Evolutionary conservation across 2,329 filamentous ascomycete genomes (phyloP).

Genomic region (Annulohypoxylon truncatum): DNA sequence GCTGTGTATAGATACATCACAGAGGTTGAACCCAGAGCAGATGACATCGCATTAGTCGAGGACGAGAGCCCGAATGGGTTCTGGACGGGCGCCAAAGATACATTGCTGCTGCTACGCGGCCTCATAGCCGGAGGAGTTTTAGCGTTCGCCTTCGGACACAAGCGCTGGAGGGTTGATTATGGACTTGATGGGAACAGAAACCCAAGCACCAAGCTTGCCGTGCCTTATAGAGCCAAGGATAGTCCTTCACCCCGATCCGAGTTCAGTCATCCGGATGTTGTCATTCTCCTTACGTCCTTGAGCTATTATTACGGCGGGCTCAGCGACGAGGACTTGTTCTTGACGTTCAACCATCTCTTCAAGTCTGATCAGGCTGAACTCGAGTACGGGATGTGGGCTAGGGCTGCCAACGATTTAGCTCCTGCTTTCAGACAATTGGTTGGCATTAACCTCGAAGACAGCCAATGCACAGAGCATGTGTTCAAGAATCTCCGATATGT

Average conservation of each 20-base stretch:
- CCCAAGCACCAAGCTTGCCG: slow-evolving; percentile 61
- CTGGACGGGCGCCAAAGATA: slow-evolving; percentile 51
- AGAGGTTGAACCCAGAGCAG: slow-evolving; percentile 43
- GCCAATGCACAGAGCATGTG: slow-evolving; percentile 59
- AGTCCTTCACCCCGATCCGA: slow-evolving; percentile 66
- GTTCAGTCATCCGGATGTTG: slow-evolving; percentile 71
- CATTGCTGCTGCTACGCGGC: slow-evolving; percentile 63
- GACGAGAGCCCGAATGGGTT: slow-evolving; percentile 45
- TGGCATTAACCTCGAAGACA: slow-evolving; percentile 70
- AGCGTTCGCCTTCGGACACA: slow-evolving; percentile 63
- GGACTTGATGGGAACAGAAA: slow-evolving; percentile 61
- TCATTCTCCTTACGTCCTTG: slow-evolving; percentile 66
- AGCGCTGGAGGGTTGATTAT: slow-evolving; percentile 75
- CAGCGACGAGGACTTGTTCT: slow-evolving; percentile 59
- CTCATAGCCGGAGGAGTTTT: slow-evolving; percentile 68
- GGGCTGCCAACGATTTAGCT: slow-evolving; percentile 50
- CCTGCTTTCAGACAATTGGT: slow-evolving; percentile 54
- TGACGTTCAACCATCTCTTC: slow-evolving; percentile 59
- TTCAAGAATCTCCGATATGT: slow-evolving; percentile 65
- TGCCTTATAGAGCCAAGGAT: slow-evolving; percentile 71
- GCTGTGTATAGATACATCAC: slow-evolving; percentile 60
- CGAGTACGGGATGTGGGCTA: slow-evolving; percentile 65
- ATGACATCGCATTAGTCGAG: slow-evolving; percentile 54
- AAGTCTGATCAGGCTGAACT: slow-evolving; percentile 62
- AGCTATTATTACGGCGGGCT: slow-evolving; percentile 70